Base-by-base conservation (phyloP, 257 asterid genomes). In the Solanum tarapatanum region DNA sequence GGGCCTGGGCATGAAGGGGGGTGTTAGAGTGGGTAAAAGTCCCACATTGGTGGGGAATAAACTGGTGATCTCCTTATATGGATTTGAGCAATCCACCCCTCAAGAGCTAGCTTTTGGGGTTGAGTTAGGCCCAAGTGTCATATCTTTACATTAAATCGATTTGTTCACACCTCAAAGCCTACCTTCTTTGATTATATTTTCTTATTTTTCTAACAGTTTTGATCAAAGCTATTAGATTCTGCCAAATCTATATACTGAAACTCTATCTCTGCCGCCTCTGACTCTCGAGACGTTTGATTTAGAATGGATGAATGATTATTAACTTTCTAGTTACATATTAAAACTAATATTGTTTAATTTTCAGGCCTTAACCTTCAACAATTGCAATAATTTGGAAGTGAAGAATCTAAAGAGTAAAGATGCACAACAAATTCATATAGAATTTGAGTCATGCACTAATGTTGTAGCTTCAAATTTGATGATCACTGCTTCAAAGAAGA, bases 331-430 rank as follows among this genome's bases (percentile, higher is more conserved):
- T n/a, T 64, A 36, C 7, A 68, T 69, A 68, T 32, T 62, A 39
- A 37, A 39, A 16, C 51, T n/a, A 66, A 37, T 66, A 62, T 60
- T 17, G 39, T 68, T 36, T 32, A 36, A 33, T 66, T 26, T 17
- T 88, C 95, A 96, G 98, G 99, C 96, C 4, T 19, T 96, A 60
- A 96, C 95, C n/a, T 93, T 95, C 88, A 72, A 90, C 88, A 84
- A 83, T 32, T 94, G 99, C 93, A 85, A 90, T 43, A 92, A 94
- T 33, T 87, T 95, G 92, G 90, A 68, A 7, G 94, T 94, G 70
- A 90, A 88, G 69, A 89, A 94, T 70, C 77, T 94, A 14, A 90
- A 89, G 84, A 83, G 94, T 48, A 79, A 89, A 86, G 87, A 96
- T 88, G 88, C 95, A 8, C 99, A 93, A 62, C 98, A 94, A 90